Conservation (phyloP, 1,139 yeast genomes). For the Scheffersomyces titani region DNA sequence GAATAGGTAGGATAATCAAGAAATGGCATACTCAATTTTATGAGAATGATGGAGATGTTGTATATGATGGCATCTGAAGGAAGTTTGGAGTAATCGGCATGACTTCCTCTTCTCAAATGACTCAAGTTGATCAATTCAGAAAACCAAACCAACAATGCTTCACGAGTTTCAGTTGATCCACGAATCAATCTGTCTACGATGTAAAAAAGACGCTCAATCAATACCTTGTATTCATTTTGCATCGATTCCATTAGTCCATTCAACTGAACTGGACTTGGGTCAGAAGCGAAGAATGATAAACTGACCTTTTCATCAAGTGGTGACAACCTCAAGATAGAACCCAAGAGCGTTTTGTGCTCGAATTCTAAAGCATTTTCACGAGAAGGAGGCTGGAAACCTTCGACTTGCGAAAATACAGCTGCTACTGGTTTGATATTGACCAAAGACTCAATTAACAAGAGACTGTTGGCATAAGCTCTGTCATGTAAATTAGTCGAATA, state of each 20-base stretch:
- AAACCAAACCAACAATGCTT: conserved; percentile 64
- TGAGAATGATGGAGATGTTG: conserved; percentile 67
- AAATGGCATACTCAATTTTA: conserved; percentile 81
- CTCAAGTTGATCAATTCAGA: conserved; percentile 73
- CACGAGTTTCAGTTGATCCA: conserved; percentile 67
- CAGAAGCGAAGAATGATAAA: conserved; percentile 43
- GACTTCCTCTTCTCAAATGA: conserved; percentile 86
- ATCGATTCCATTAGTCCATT: conserved; percentile 54
- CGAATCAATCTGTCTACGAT: conserved; percentile 78
- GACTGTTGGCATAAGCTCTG: conserved; percentile 50
- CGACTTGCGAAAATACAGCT: conserved; percentile 55
- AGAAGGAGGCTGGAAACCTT: conserved; percentile 52
- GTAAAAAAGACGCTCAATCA: conserved; percentile 61
- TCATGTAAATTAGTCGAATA: conserved; percentile 41
- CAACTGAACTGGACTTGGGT: conserved; percentile 40
- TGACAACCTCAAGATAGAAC: conserved; percentile 75
- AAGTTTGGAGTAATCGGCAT: conserved; percentile 65
- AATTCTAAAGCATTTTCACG: conserved; percentile 46
- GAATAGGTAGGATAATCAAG: conserved; percentile 59
- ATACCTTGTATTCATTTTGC: conserved; percentile 59
- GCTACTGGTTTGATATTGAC: conserved; percentile 66
- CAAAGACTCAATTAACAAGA: conserved; percentile 59
- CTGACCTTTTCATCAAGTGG: conserved; percentile 57
- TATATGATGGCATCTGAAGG: conserved; percentile 84
- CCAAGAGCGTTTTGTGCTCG: conserved; percentile 67